Conservation (phyloP, 306 rosid species). For the Sphenostylis stenocarpa region DNA sequence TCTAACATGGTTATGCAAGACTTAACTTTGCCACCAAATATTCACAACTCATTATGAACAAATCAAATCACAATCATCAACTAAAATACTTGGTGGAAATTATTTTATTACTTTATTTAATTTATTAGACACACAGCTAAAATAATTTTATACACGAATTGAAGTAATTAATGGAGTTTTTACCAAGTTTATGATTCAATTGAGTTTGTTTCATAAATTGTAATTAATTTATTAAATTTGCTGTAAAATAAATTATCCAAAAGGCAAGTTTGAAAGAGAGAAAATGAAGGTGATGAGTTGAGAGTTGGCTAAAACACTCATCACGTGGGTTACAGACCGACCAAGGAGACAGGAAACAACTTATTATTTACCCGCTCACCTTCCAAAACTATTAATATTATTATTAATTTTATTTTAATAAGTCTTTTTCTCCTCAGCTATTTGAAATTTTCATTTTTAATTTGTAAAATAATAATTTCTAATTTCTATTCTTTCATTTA, state of each 20-base stretch:
- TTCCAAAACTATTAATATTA: no score
- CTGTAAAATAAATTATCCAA: background rate
- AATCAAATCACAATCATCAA: constrained; percentile 3
- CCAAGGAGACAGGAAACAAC: background rate
- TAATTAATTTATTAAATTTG: no score
- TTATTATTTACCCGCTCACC: background rate
- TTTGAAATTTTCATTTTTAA: no score
- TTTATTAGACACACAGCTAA: background rate
- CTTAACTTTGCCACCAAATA: constrained; percentile 31
- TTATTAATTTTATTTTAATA: no score
- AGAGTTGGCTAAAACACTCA: background rate
- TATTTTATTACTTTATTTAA: background rate
- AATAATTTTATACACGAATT: no score
- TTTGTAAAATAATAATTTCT: no score
- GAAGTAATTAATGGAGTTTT: no score
- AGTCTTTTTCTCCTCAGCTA: no score
- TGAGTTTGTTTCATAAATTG: no score
- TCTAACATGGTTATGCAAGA: background rate
- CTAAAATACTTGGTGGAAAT: background rate
- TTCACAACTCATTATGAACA: constrained; percentile 15
- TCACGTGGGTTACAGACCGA: background rate
- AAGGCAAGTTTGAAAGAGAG: background rate
- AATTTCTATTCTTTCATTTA: no score
- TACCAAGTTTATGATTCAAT: no score
- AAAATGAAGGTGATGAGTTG: background rate